Percentiles rank a stretch among this genome's conserved stretches.
Evolutionary conservation across 306 rosid species (phyloP).

Genomic region (Geum urbanum): DNA sequence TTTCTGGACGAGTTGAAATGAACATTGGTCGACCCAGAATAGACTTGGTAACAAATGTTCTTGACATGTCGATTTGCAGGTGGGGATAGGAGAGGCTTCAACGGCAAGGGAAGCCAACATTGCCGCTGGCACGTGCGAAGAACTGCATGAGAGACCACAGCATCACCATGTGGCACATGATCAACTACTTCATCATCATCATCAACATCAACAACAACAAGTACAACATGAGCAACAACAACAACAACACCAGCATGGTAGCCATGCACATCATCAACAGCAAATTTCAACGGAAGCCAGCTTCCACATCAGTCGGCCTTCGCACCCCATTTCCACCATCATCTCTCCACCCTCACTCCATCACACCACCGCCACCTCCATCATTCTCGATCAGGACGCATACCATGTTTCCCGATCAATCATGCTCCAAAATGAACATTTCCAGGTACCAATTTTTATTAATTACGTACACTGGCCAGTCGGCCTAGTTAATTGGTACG

Average conservation of each 20-base stretch:
- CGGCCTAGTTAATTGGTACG: too few relatives aligned
- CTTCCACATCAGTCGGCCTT: constrained; percentile 66
- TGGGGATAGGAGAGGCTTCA: constrained; percentile 73
- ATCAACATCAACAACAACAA: constrained; percentile 23
- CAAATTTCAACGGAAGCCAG: constrained; percentile 48
- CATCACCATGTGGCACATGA: constrained; percentile 39
- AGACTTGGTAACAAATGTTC: constrained; percentile 30
- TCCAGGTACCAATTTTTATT: constrained; percentile 50
- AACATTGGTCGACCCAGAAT: constrained; percentile 16
- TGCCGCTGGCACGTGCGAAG: constrained; percentile 51
- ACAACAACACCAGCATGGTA: constrained; percentile 29
- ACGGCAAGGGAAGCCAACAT: constrained; percentile 43
- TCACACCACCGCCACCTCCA: constrained; percentile 49
- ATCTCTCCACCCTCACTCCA: constrained; percentile 74
- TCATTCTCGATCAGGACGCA: constrained; percentile 70
- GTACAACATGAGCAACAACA: constrained; percentile 20
- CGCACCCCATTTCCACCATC: constrained; percentile 64
- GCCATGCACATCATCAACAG: constrained; percentile 31
- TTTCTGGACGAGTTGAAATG: not conserved
- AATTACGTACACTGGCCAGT: not conserved
- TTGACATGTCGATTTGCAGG: constrained; percentile 44
- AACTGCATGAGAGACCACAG: constrained; percentile 33
- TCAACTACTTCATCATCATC: constrained; percentile 29
- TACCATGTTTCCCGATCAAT: constrained; percentile 52
- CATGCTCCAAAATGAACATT: constrained; percentile 70